These are phyloP conservation scores for Porcisia hertigi DNA, from an alignment of 208 protist genomes.

Conservation along the genomic window DNA sequence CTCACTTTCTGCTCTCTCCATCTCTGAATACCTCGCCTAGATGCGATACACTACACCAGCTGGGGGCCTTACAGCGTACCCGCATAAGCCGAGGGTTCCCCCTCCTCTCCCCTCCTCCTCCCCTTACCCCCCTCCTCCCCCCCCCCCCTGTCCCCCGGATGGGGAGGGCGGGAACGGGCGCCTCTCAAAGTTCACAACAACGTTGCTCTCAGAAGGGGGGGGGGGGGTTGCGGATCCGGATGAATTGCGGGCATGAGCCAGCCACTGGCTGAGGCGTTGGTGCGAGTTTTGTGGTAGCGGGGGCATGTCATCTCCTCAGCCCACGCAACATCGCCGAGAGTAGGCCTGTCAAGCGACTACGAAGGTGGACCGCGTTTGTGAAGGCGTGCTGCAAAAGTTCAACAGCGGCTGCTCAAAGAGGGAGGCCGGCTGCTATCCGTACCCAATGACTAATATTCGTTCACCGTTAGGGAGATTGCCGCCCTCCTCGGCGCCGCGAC, in stretches of 20 bases:
- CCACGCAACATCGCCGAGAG: background rate
- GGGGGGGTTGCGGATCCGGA: background rate
- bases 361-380: too few species aligned
- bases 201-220: background rate
- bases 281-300: background rate
- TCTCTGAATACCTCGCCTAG: background rate
- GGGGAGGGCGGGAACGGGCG: too few species aligned
- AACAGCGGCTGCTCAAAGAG: too few species aligned
- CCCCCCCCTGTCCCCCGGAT: too few species aligned
- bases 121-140: too few species aligned
- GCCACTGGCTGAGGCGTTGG: background rate
- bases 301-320: background rate
- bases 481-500: too few species aligned
- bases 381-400: too few species aligned
- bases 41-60: background rate
- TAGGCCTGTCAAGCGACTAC: background rate
- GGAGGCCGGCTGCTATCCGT: too few species aligned
- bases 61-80: background rate
- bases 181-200: background rate
- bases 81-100: background rate
- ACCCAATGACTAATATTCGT: too few species aligned
- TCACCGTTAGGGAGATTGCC: too few species aligned
- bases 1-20: background rate
- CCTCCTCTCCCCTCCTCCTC: too few species aligned
- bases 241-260: background rate